Evolutionary conservation across 139 green algal genomes (phyloP).

Genomic region (Chlamydomonas sp.): DNA sequence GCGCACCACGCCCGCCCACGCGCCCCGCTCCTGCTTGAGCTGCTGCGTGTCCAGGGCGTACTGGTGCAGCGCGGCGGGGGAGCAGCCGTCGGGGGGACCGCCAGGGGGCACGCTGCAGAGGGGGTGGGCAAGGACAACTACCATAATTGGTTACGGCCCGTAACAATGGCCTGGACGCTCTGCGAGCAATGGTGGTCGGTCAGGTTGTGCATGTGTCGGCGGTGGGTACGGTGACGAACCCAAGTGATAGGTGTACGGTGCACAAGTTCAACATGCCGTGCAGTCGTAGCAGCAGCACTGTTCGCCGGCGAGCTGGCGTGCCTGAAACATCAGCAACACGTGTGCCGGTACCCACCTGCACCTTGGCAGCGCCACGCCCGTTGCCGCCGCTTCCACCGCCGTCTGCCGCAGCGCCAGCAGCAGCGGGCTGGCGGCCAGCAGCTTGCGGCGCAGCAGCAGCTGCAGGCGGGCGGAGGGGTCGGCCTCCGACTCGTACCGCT

Average conservation of each 20-base stretch:
- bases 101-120: neutral
- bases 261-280: too few species aligned
- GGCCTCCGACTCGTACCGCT: neutral
- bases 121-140: neutral
- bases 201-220: neutral
- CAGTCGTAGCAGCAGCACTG: neutral
- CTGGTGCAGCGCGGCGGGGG: neutral
- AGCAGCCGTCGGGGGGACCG: neutral
- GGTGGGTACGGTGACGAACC: neutral
- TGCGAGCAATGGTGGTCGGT: neutral
- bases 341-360: neutral
- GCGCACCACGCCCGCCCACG: neutral
- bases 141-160: too few species aligned
- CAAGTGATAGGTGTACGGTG: neutral
- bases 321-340: neutral
- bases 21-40: too few species aligned
- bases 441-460: neutral
- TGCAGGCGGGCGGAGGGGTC: neutral
- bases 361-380: slow-evolving; percentile 9
- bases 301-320: neutral
- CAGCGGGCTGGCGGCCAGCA: neutral
- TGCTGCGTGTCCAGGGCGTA: neutral
- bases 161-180: neutral
- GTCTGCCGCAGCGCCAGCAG: neutral
- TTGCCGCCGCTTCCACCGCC: neutral